Conservation (phyloP, 805 yeast genomes). For the Blastobotrys parvus region DNA sequence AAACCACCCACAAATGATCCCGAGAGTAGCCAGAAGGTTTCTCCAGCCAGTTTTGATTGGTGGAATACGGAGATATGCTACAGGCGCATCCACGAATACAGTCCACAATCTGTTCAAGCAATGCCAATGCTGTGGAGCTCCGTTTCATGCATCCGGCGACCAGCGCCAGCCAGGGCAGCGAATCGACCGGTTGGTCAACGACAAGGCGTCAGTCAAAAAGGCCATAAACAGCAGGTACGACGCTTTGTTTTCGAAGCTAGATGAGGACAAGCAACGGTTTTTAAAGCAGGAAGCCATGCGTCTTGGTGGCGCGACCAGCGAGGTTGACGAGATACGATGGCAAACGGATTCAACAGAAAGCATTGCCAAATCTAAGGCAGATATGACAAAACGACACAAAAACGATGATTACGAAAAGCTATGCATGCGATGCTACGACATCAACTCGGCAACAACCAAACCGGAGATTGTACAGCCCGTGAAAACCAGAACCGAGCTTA, state of each 20-base stretch:
- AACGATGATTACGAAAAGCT: slow-evolving; percentile 8
- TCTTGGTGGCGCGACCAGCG: neutral
- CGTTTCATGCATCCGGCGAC: slow-evolving; percentile 4
- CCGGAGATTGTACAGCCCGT: slow-evolving; percentile 20
- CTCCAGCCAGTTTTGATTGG: too few relatives aligned
- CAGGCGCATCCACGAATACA: neutral
- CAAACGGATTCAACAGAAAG: slow-evolving; percentile 1
- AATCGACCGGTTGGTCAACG: neutral
- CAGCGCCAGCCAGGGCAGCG: slow-evolving; percentile 2
- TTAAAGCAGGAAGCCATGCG: slow-evolving; percentile 7
- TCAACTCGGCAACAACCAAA: slow-evolving; percentile 4
- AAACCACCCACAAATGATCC: too few relatives aligned
- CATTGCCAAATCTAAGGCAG: slow-evolving; percentile 3
- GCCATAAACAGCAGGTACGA: neutral
- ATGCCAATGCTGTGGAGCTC: slow-evolving; percentile 8
- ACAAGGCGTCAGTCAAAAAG: slow-evolving; percentile 3
- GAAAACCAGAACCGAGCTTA: slow-evolving; percentile 17
- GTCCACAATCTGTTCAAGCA: neutral
- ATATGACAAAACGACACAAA: slow-evolving; percentile 4
- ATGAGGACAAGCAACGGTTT: slow-evolving; percentile 11
- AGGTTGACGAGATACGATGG: slow-evolving; percentile 5
- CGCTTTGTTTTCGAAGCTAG: slow-evolving; percentile 7
- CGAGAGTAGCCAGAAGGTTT: too few relatives aligned
- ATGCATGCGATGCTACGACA: slow-evolving; percentile 20
- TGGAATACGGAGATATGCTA: neutral